phyloP scores from a whole-genome alignment of 495 filamentous ascomycete genomes.

The Trichoderma orchidacearum region DNA sequence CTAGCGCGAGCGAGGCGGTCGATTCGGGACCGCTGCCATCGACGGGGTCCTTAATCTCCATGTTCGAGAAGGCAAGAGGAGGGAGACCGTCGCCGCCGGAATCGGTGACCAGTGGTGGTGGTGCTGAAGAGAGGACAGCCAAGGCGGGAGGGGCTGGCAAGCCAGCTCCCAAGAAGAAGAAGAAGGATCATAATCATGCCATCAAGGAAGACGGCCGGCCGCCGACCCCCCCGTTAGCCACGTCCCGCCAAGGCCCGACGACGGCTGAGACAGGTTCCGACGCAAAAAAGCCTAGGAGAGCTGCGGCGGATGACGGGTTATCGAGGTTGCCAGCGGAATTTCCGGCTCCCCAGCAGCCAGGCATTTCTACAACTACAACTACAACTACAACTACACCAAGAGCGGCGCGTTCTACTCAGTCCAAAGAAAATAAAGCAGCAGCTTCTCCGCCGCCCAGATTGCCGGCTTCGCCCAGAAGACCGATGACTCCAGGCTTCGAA shows the following conservation, averaged over 20 bases:
- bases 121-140: neutral
- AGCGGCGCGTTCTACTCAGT: neutral
- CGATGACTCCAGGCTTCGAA: neutral
- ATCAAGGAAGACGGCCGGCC: too few species aligned
- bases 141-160: too few species aligned
- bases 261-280: too few species aligned
- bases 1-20: constrained; percentile 6
- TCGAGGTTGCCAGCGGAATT: too few species aligned
- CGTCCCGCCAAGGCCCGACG: too few species aligned
- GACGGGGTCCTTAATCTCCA: constrained; percentile 42
- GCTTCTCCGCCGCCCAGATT: neutral
- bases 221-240: too few species aligned
- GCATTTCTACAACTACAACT: too few species aligned
- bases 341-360: too few species aligned
- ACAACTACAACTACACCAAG: neutral
- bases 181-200: too few species aligned
- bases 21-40: constrained; percentile 41
- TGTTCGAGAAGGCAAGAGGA: constrained; percentile 40
- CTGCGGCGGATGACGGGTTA: too few species aligned
- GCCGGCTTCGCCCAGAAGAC: neutral
- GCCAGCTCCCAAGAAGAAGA: neutral
- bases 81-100: neutral
- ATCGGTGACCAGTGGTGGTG: neutral
- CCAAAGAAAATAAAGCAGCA: neutral
- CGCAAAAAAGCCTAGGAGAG: too few species aligned